Base-by-base conservation (phyloP, 148 eudicot genomes). In the Polygonum aviculare region DNA sequence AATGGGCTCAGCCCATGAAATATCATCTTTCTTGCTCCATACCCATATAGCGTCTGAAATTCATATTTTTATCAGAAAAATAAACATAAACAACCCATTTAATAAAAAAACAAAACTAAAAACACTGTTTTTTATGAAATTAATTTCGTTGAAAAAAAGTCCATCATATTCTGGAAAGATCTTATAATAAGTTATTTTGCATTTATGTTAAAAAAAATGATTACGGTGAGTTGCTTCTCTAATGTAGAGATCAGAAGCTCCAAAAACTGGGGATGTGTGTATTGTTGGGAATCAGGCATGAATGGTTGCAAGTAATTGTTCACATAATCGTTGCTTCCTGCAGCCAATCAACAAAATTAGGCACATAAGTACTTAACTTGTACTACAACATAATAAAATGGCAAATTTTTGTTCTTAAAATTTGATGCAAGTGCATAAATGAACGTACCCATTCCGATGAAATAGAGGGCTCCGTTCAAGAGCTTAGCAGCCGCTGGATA, bases 241-340 rank as follows among this genome's bases (percentile, higher is more conserved):
- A 94, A 80, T 15, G 90, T 91, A 50, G 83, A 75, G 10, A 86
- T 74, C 51, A 94, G 74, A 74, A 91, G 86, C 18, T 52, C 87
- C 12, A 87, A 76, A 70, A 91, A 94, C 77, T 88, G 95, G 22
- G 92, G 90, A 47, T 86, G 93, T 6, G 97, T 87, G 74, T 85
- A 94, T 51, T 88, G 85, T 50, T 87, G 95, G 15, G 88, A 86
- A n/a, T 87, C 93, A 6, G 89, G 78, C 76, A 94, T 77, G 78
- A 94, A 94, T 50, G 97, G 95, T 76, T 94, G 98, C 81, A 94
- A 82, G 78, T 73, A 94, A 77, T 94, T 94, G 84, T 94, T 94
- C 40, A 94, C 93, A 77, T 94, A 94, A 59, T 94, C 98, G 76
- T 94, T 94, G 86, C 97, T 92, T 48, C 98, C 97, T 93, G 88